These are phyloP conservation scores for Didymella keratinophila DNA, from an alignment of 2,329 filamentous ascomycete species.

Conservation along the genomic window DNA sequence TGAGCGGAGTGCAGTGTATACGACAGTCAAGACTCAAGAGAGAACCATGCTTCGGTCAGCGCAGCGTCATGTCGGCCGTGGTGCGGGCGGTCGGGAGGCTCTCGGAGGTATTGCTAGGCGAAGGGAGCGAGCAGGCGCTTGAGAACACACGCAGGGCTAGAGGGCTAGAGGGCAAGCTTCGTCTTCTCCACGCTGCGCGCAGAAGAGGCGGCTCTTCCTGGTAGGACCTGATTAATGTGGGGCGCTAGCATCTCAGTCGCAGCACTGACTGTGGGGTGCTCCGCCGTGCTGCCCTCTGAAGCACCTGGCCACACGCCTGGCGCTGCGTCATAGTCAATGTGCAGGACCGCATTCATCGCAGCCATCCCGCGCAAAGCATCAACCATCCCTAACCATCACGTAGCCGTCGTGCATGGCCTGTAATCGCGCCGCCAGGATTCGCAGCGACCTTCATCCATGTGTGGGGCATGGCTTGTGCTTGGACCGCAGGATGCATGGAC, in stretches of 20 bases:
- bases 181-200: constrained; percentile 17
- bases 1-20: not conserved
- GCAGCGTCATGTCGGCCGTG: constrained; percentile 15
- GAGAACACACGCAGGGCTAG: constrained; percentile 13
- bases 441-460: constrained; percentile 2
- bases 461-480: constrained; percentile 17
- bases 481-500: constrained; percentile 12
- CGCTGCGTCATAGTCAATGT: not conserved
- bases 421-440: constrained; percentile 1
- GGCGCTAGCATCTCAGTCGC: constrained; percentile 14
- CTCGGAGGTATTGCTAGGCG: constrained; percentile 5
- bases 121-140: constrained; percentile 6
- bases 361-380: not conserved
- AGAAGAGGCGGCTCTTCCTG: constrained; percentile 17
- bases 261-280: constrained; percentile 13
- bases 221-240: constrained; percentile 15
- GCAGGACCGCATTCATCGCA: constrained; percentile 5
- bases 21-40: not conserved
- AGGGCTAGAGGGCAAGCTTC: constrained; percentile 18
- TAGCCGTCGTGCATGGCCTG: not conserved
- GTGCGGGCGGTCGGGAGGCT: constrained; percentile 2
- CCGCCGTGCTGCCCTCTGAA: no score
- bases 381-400: not conserved
- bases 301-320: not conserved
- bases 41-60: not conserved